Percentiles rank a stretch among this genome's conserved stretches.
Evolutionary conservation across 208 protist species (phyloP).

Genomic region (Trypanosoma cruzi): DNA sequence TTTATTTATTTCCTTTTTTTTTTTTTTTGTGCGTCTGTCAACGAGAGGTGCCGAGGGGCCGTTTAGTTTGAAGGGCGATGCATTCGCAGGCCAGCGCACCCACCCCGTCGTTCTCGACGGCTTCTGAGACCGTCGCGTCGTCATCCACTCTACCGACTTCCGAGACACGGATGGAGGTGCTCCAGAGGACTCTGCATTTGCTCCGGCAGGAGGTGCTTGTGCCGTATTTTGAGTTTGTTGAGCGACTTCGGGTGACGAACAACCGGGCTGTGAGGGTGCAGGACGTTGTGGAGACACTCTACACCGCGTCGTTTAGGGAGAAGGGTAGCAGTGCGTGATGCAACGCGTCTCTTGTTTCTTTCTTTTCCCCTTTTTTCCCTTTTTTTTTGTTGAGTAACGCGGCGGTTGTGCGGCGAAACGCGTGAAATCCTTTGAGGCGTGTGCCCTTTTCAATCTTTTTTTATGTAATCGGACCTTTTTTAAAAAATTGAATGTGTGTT

Average conservation of each 20-base stretch:
- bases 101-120: not conserved
- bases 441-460: not conserved
- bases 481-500: not conserved
- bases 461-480: not conserved
- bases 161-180: slow-evolving; percentile 49
- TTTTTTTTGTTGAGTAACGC: not conserved
- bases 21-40: slow-evolving; percentile 10
- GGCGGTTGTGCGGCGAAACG: not conserved
- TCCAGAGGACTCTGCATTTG: slow-evolving; percentile 63
- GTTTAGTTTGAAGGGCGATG: not conserved
- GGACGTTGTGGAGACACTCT: slow-evolving; percentile 58
- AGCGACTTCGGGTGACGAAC: slow-evolving; percentile 72
- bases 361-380: not conserved
- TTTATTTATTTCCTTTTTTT: slow-evolving; percentile 16
- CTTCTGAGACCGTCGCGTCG: not conserved
- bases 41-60: not conserved
- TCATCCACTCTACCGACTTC: not conserved
- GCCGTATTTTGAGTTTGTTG: slow-evolving; percentile 78
- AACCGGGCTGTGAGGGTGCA: slow-evolving; percentile 63
- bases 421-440: not conserved
- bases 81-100: not conserved
- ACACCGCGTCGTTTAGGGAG: slow-evolving; percentile 3
- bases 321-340: slow-evolving; percentile 1
- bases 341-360: not conserved
- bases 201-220: slow-evolving; percentile 75